These are phyloP conservation scores for Medicago lupulina DNA, from an alignment of 306 rosid species.

Conservation along the genomic window DNA sequence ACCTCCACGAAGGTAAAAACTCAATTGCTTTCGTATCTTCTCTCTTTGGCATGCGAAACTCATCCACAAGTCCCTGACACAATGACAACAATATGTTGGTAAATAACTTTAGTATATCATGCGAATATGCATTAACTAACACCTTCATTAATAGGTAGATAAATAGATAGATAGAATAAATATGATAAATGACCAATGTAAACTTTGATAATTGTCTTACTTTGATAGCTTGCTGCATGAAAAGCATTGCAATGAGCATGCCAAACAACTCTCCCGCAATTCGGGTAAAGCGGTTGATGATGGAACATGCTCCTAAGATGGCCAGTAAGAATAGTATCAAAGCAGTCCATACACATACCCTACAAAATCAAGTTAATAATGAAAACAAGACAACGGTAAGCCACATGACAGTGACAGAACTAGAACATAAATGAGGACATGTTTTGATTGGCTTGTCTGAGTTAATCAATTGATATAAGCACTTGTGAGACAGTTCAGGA, in stretches of 20 bases:
- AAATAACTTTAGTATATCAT: constrained; percentile 8
- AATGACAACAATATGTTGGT: constrained; percentile 11
- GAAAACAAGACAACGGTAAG: constrained; percentile 21
- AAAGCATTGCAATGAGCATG: constrained; percentile 94
- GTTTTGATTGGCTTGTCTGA: background rate
- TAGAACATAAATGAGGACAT: background rate
- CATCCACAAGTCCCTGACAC: constrained; percentile 85
- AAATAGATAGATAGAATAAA: background rate
- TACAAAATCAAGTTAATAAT: constrained; percentile 40
- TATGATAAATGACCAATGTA: background rate
- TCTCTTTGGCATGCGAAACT: constrained; percentile 76
- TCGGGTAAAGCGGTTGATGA: constrained; percentile 93
- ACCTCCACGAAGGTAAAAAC: constrained; percentile 90
- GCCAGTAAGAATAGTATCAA: constrained; percentile 76
- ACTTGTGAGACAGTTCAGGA: background rate
- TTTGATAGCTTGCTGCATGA: constrained; percentile 95
- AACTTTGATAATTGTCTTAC: constrained; percentile 49
- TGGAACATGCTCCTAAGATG: constrained; percentile 93
- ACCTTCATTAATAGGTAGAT: background rate
- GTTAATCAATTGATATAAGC: background rate
- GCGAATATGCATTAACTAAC: background rate
- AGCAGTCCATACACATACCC: constrained; percentile 99
- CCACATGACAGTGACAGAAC: background rate
- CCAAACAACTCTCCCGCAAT: constrained; percentile 96
- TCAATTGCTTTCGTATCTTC: constrained; percentile 52